phyloP scores from a whole-genome alignment of 768 basidiomycete species.

The Mycena metata region DNA sequence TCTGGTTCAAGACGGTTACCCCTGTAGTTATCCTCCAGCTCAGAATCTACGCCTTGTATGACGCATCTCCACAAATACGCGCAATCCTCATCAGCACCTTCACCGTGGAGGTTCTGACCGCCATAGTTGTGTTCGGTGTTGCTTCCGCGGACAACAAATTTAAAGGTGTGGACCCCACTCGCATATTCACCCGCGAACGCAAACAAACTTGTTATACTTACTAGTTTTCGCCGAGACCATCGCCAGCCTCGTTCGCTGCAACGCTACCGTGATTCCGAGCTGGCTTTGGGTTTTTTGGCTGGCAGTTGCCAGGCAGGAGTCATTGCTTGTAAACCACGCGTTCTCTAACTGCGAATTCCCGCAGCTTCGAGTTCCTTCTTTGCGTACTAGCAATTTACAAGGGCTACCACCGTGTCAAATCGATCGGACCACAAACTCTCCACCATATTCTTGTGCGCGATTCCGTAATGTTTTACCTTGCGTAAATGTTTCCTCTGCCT shows the following conservation, averaged over 20 bases:
- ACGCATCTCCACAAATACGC: conserved; percentile 29
- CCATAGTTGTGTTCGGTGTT: conserved; percentile 24
- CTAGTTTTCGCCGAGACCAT: conserved; percentile 24
- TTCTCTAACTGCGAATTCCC: no score
- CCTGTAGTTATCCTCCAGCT: conserved; percentile 36
- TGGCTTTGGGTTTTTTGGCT: conserved; percentile 31
- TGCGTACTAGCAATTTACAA: conserved; percentile 29
- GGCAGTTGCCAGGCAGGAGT: conserved; percentile 3
- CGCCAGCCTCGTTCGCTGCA: conserved; percentile 21
- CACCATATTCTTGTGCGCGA: conserved; percentile 31
- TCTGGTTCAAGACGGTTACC: no score
- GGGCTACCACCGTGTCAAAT: conserved; percentile 20
- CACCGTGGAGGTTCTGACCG: conserved; percentile 20
- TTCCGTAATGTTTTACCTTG: conserved; percentile 27
- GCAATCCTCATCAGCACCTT: conserved; percentile 25
- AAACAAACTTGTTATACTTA: neutral
- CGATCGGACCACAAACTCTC: conserved; percentile 1
- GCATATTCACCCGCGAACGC: no score
- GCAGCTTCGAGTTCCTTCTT: conserved; percentile 26
- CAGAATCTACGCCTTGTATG: conserved; percentile 38
- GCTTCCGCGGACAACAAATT: neutral
- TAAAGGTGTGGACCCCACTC: neutral
- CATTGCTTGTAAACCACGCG: no score
- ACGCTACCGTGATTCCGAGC: conserved; percentile 11
- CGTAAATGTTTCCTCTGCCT: conserved; percentile 5